Evolutionary conservation across 2,329 filamentous ascomycete species (phyloP), one percentile per base, ranked within the genome.

Genomic region (Metarhizium rileyi): DNA sequence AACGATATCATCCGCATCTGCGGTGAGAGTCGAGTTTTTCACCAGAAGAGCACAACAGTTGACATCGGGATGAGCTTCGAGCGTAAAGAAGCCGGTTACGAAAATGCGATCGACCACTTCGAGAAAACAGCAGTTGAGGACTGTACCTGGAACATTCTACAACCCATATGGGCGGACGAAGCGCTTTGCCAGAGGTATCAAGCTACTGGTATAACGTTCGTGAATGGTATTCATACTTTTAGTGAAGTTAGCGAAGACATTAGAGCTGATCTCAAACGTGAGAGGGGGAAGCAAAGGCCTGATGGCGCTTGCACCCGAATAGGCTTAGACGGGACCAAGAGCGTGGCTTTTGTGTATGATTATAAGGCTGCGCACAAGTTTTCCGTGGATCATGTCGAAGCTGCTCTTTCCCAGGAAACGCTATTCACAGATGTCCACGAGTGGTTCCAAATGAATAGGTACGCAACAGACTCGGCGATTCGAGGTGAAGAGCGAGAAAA

Each of bases 391-490:
- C 14, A 36, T 36, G 2, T 36, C 33, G 2, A 36, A 18, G 33
- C 9, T 5, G 33, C 33, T 36, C 33, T 18, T 36, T 5, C 14
- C 16, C 55, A 52, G 33, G 51, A 55, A 44, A 48, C 28, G 18
- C 49, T 56, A 20, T 54, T 54, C 36, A 51, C 46, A 20, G 46
- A 52, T 23, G 53, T 53, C 10, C 45, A 46, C 16, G 18, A 48
- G 36, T 46, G 51, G 33, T 44, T 50, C 18, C 72, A n/a, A n/a
- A 40, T 49, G 40, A 49, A 16, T 14, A 36, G n/a, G n/a, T 16
- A 36, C 10, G n/a, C 33, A 36, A 9, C 2, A 16, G 3, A 16
- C 33, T 6, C 14, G n/a, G n/a, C 14, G n/a, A 36, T 16, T n/a
- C n/a, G n/a, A n/a, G 33, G 10, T 49, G 38, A 42, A 35, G 12